Evolutionary conservation across 352 stramenopile genomes (phyloP).

Genomic region (Thalassiosira sp.): DNA sequence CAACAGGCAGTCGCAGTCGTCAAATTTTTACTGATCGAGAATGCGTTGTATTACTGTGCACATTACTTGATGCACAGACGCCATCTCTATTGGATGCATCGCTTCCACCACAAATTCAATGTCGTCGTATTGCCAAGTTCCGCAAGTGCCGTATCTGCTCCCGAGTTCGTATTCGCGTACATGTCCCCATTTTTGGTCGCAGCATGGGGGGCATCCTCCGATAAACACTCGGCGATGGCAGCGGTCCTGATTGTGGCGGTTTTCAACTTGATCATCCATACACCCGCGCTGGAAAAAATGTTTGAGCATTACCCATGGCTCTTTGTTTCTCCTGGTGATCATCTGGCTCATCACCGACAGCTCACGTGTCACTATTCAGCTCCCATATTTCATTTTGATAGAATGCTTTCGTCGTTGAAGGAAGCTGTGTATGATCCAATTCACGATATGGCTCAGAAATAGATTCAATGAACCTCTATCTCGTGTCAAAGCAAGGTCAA

Average conservation of each 20-base stretch:
- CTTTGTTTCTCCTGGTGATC: slow-evolving; percentile 36
- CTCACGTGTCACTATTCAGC: slow-evolving; percentile 42
- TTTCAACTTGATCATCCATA: slow-evolving; percentile 44
- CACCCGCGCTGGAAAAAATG: slow-evolving; percentile 35
- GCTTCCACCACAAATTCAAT: slow-evolving; percentile 53
- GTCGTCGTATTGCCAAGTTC: slow-evolving; percentile 41
- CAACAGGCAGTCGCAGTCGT: slow-evolving; percentile 27
- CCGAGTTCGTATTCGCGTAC: slow-evolving; percentile 40
- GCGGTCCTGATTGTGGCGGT: slow-evolving; percentile 23
- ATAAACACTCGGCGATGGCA: slow-evolving; percentile 27
- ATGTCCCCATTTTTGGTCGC: slow-evolving; percentile 39
- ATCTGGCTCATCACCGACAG: slow-evolving; percentile 41
- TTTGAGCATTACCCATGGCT: slow-evolving; percentile 30
- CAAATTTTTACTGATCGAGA: slow-evolving; percentile 39
- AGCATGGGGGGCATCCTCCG: slow-evolving; percentile 11
- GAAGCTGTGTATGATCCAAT: slow-evolving; percentile 2
- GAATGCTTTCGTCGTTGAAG: slow-evolving; percentile 37
- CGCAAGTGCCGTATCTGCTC: slow-evolving; percentile 33
- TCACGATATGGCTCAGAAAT: slow-evolving; percentile 7
- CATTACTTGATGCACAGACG: slow-evolving; percentile 40
- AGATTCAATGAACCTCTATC: background rate
- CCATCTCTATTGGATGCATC: slow-evolving; percentile 41
- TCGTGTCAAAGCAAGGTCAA: no score
- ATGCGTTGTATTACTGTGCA: slow-evolving; percentile 26
- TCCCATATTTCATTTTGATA: slow-evolving; percentile 40